Percentiles rank a stretch among this genome's conserved stretches.
These are phyloP conservation scores for Vigna radiata DNA, from an alignment of 306 rosid genomes.

Conservation along the genomic window DNA sequence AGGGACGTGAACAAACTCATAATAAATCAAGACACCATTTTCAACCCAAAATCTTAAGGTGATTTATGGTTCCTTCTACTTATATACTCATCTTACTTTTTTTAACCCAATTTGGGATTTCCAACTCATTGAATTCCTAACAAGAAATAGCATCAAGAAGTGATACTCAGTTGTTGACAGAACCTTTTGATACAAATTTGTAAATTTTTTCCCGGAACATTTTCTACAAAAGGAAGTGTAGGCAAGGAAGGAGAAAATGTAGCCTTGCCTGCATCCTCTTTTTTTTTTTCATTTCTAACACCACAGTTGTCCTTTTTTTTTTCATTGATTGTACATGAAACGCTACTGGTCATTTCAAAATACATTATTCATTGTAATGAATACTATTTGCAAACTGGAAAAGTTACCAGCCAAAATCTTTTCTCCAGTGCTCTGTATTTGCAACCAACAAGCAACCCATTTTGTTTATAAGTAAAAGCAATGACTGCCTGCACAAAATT, in stretches of 20 bases:
- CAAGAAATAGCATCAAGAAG: neutral
- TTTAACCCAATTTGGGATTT: no score
- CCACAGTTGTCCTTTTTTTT: neutral
- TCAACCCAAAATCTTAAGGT: no score
- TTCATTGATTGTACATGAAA: conserved; percentile 21
- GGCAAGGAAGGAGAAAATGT: neutral
- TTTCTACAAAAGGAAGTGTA: neutral
- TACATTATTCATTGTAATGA: neutral
- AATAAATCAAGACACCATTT: no score
- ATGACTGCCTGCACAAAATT: conserved; percentile 61
- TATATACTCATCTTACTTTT: neutral
- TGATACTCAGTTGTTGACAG: neutral
- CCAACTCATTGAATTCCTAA: no score
- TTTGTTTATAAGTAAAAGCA: conserved; percentile 80
- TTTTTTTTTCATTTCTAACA: neutral
- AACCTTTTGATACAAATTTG: neutral
- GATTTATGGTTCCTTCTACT: neutral
- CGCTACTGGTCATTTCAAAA: neutral
- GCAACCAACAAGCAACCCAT: conserved; percentile 83
- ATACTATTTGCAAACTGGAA: conserved; percentile 18
- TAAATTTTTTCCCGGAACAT: neutral
- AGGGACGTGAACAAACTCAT: neutral
- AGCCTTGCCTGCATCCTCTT: neutral
- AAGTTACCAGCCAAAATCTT: conserved; percentile 88
- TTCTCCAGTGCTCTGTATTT: conserved; percentile 75